Evolutionary conservation across 1,284 basidiomycete species (phyloP).

Genomic region (Tylopilus sp.): DNA sequence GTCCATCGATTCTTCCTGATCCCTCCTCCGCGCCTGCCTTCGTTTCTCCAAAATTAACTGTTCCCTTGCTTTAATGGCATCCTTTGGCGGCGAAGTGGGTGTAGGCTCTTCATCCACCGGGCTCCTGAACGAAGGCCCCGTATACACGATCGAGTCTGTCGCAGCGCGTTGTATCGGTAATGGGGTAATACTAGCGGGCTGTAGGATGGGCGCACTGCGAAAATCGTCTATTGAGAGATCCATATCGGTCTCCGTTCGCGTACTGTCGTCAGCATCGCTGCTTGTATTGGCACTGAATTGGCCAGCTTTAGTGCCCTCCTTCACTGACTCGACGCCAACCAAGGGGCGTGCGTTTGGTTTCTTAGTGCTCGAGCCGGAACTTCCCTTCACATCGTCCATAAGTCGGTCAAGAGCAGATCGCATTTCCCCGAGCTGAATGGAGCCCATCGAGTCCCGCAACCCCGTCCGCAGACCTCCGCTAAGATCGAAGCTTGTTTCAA

Average conservation of each 20-base stretch:
- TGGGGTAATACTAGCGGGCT: slow-evolving; percentile 11
- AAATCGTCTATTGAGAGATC: slow-evolving; percentile 26
- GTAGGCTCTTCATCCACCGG: slow-evolving; percentile 19
- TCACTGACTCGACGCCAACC: slow-evolving; percentile 31
- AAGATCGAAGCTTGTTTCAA: slow-evolving; percentile 34
- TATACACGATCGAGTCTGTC: slow-evolving; percentile 43
- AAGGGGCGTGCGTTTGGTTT: slow-evolving; percentile 7
- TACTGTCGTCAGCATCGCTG: slow-evolving; percentile 37
- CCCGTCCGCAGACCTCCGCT: slow-evolving; percentile 27
- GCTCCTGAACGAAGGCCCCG: slow-evolving; percentile 27
- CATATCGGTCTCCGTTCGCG: slow-evolving; percentile 38
- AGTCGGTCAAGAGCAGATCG: slow-evolving; percentile 72
- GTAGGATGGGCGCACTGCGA: slow-evolving; percentile 10
- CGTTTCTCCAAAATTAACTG: slow-evolving; percentile 70
- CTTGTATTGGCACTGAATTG: slow-evolving; percentile 30
- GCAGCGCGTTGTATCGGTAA: slow-evolving; percentile 43
- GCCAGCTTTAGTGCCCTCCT: slow-evolving; percentile 33
- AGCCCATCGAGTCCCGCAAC: slow-evolving; percentile 30
- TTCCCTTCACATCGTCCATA: slow-evolving; percentile 69
- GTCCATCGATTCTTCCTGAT: slow-evolving; percentile 44
- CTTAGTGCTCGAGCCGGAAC: slow-evolving; percentile 24
- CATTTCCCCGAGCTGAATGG: slow-evolving; percentile 60
- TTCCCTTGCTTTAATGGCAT: slow-evolving; percentile 64
- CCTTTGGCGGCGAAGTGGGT: slow-evolving; percentile 51
- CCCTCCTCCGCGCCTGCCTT: slow-evolving; percentile 54